Conservation (phyloP, 2,329 filamentous ascomycete genomes). For the Raffaelea ambrosiae region DNA sequence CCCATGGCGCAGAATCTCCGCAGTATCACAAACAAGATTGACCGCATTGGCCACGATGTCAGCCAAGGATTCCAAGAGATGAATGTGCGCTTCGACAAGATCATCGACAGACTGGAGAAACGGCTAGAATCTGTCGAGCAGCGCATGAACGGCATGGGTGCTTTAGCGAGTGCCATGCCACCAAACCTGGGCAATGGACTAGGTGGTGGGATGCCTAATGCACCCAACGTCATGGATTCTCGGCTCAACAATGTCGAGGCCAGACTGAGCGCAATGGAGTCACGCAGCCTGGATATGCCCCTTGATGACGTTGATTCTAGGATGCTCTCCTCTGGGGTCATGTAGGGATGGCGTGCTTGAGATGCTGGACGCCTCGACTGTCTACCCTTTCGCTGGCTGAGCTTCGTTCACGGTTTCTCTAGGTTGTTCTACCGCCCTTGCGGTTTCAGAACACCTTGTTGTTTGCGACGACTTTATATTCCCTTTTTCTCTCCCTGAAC, state of each 20-base stretch:
- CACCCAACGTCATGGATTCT: conserved; percentile 14
- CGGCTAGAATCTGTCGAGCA: conserved; percentile 46
- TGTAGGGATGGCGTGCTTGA: conserved; percentile 16
- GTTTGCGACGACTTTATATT: too few relatives aligned
- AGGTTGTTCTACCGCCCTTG: not conserved
- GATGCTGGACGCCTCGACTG: not conserved
- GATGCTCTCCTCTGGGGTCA: conserved; percentile 23
- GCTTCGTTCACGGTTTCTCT: not conserved
- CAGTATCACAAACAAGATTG: conserved; percentile 50
- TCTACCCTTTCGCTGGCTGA: not conserved
- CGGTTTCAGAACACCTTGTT: too few relatives aligned
- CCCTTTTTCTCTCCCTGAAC: too few relatives aligned
- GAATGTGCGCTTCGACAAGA: conserved; percentile 38
- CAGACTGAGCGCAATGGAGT: conserved; percentile 28
- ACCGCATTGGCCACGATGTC: conserved; percentile 50
- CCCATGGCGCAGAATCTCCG: conserved; percentile 49
- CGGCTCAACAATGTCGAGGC: conserved; percentile 27
- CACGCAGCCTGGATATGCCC: conserved; percentile 24
- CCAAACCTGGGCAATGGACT: conserved; percentile 19
- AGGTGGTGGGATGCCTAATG: conserved; percentile 18
- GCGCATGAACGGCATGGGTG: conserved; percentile 12
- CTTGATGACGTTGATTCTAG: conserved; percentile 31
- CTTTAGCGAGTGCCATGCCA: conserved; percentile 5
- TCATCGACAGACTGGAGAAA: conserved; percentile 43
- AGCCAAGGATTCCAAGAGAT: conserved; percentile 42